These are phyloP conservation scores for Solanum lignicaule DNA, from an alignment of 257 asterid species.

Conservation along the genomic window DNA sequence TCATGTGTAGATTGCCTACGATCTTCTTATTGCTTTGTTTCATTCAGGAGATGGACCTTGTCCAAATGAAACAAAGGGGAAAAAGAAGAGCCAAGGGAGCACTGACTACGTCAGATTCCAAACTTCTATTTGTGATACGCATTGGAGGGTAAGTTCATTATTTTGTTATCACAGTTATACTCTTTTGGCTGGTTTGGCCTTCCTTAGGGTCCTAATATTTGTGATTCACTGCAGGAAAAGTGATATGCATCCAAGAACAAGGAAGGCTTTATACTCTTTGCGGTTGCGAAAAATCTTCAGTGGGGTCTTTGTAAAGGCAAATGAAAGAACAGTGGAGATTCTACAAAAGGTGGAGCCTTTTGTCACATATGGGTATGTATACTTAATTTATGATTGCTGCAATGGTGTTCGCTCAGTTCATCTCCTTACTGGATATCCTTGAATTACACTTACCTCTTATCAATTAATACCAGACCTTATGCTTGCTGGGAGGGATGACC, in stretches of 20 bases:
- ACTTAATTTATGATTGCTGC: background rate
- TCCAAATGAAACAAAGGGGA: slow-evolving; percentile 68
- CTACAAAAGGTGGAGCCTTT: no score
- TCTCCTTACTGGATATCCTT: background rate
- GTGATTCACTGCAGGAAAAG: slow-evolving; percentile 47
- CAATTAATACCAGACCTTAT: background rate
- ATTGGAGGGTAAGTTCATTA: slow-evolving; percentile 56
- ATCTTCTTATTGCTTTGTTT: slow-evolving; percentile 41
- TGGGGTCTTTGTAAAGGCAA: no score
- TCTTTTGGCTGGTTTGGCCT: background rate
- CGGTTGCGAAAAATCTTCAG: slow-evolving; percentile 34
- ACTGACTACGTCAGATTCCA: slow-evolving; percentile 23
- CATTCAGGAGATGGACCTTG: slow-evolving; percentile 60
- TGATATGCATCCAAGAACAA: slow-evolving; percentile 65
- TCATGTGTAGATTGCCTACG: slow-evolving; percentile 51
- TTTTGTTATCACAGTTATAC: background rate
- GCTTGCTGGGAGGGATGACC: background rate
- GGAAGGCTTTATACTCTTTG: slow-evolving; percentile 51
- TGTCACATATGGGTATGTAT: slow-evolving; percentile 20
- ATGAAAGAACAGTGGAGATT: no score
- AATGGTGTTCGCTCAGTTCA: background rate
- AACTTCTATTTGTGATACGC: slow-evolving; percentile 55
- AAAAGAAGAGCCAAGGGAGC: slow-evolving; percentile 24
- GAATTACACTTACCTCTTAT: background rate
- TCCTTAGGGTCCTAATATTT: background rate